Conservation (phyloP, 805 yeast species). For the Isabelozyma heimii region DNA sequence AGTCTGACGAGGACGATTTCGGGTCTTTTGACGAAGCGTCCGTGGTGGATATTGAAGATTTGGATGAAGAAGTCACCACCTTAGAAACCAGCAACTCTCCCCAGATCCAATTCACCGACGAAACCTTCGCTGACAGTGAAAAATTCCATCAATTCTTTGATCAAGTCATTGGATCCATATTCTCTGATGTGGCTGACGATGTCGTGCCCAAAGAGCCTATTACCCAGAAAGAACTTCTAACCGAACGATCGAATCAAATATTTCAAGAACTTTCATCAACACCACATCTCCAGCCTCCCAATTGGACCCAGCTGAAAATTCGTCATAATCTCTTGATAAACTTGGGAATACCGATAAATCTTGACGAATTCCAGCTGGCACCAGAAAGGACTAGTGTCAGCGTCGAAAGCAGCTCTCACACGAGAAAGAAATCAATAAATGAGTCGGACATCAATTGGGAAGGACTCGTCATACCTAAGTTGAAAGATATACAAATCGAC, state of each 20-base stretch:
- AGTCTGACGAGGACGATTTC: conserved; percentile 22
- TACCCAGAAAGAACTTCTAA: conserved; percentile 11
- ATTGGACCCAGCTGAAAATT: conserved; percentile 68
- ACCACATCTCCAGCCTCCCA: conserved; percentile 54
- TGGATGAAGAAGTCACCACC: neutral
- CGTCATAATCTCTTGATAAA: conserved; percentile 61
- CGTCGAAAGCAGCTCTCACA: conserved; percentile 1
- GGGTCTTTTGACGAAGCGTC: conserved; percentile 39
- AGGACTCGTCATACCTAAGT: conserved; percentile 33
- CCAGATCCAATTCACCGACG: conserved; percentile 2
- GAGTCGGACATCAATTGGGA: conserved; percentile 35
- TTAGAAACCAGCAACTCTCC: neutral
- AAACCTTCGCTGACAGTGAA: conserved; percentile 3
- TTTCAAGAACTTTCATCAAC: conserved; percentile 46
- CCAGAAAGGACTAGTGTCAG: neutral
- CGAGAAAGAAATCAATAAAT: conserved; percentile 18
- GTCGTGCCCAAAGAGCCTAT: neutral
- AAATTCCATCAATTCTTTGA: conserved; percentile 9
- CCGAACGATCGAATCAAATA: conserved; percentile 36
- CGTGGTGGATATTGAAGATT: conserved; percentile 18
- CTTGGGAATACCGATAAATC: conserved; percentile 70
- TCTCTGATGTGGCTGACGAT: conserved; percentile 3
- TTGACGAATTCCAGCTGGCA: conserved; percentile 46
- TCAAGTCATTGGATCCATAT: conserved; percentile 7
- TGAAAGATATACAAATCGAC: conserved; percentile 26